Evolutionary conservation across 441 rosid genomes (phyloP).

Genomic region (Arabidopsis hybrid): DNA sequence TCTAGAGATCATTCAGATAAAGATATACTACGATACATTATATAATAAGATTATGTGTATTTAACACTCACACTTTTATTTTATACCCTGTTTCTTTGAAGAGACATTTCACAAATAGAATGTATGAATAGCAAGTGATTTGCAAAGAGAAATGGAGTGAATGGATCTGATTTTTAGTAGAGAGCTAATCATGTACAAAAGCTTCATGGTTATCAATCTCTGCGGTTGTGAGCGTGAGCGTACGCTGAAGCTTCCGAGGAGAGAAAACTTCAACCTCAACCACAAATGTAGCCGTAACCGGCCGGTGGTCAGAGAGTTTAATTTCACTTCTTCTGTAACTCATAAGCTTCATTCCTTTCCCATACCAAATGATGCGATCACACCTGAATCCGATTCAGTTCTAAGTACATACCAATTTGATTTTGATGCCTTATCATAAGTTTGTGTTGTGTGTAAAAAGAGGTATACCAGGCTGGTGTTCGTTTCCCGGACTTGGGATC

Average conservation of each 20-base stretch:
- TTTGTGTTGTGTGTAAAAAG: slow-evolving; percentile 7
- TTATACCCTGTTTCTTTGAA: neutral
- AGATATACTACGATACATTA: neutral
- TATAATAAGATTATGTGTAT: neutral
- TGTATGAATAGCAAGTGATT: slow-evolving; percentile 1
- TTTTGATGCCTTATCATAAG: neutral
- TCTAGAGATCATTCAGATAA: no score
- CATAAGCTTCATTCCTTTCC: slow-evolving; percentile 78
- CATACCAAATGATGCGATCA: slow-evolving; percentile 86
- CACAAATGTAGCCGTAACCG: slow-evolving; percentile 20
- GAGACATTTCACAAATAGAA: slow-evolving; percentile 15
- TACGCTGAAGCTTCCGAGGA: slow-evolving; percentile 22
- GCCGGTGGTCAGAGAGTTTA: slow-evolving; percentile 17
- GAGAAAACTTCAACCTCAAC: slow-evolving; percentile 25
- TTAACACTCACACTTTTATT: neutral
- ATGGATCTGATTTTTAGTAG: neutral
- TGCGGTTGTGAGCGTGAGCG: slow-evolving; percentile 3
- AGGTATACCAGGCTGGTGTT: slow-evolving; percentile 81
- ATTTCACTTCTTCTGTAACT: slow-evolving; percentile 38
- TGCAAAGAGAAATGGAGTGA: neutral
- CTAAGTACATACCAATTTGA: neutral
- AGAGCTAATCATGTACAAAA: slow-evolving; percentile 19
- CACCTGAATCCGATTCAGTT: slow-evolving; percentile 59
- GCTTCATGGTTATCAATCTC: slow-evolving; percentile 26
- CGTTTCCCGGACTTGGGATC: slow-evolving; percentile 85